Conservation (phyloP, 2,329 filamentous ascomycete species). For the Claviceps purpurea region DNA sequence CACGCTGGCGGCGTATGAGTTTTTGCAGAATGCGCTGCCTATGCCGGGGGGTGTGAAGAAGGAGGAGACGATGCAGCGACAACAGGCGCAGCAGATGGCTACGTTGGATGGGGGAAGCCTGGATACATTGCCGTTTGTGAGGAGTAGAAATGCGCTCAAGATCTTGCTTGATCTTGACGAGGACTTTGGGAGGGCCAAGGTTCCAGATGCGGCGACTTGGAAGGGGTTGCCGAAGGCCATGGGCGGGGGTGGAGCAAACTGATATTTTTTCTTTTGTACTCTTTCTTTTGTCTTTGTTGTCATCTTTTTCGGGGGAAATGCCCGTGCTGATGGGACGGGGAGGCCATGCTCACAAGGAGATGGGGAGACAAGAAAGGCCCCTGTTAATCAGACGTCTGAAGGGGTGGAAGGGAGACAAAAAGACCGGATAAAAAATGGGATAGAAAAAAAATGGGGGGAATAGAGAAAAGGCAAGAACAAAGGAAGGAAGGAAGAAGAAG, state of each 20-base stretch:
- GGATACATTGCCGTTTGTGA: conserved; percentile 33
- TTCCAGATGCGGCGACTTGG: conserved; percentile 42
- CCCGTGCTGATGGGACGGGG: too few species aligned
- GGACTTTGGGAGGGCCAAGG: conserved; percentile 68
- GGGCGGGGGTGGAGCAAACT: conserved; percentile 21
- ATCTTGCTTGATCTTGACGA: conserved; percentile 90
- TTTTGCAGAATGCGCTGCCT: conserved; percentile 70
- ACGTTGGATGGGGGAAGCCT: conserved; percentile 7
- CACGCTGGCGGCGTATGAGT: conserved; percentile 88
- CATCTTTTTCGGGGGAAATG: too few species aligned
- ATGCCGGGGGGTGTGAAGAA: conserved; percentile 50
- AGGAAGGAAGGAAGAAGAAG: too few species aligned
- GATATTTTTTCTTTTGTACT: too few species aligned
- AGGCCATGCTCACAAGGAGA: too few species aligned
- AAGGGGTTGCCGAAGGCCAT: conserved; percentile 37
- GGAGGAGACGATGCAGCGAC: conserved; percentile 27
- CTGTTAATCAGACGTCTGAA: too few species aligned
- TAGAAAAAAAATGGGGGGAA: too few species aligned
- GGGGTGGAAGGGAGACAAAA: too few species aligned
- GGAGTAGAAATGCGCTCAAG: conserved; percentile 83
- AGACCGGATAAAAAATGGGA: too few species aligned
- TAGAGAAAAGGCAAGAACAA: too few species aligned
- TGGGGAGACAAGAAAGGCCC: too few species aligned
- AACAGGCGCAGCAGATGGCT: conserved; percentile 13
- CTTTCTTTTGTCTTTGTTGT: too few species aligned